A percentile compares a stretch with the other conserved stretches of the same genome.
These are phyloP conservation scores for Yarrowia sp. DNA, from an alignment of 805 yeast genomes.

Conservation along the genomic window DNA sequence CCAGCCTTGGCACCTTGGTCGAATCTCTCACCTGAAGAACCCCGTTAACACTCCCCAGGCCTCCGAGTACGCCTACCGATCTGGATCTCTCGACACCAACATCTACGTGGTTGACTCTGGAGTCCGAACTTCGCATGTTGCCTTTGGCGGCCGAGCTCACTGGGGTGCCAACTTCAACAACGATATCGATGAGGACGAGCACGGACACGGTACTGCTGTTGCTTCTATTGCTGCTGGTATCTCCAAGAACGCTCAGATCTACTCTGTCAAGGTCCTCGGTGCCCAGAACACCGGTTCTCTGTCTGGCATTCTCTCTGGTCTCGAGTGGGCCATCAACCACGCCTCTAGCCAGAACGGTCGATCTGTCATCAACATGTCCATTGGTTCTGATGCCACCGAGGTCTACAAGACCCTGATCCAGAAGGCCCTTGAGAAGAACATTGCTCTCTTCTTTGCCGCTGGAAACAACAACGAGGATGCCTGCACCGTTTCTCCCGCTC, in stretches of 20 bases:
- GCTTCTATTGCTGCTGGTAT: conserved; percentile 80
- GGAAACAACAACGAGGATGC: conserved; percentile 80
- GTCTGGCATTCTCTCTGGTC: conserved; percentile 61
- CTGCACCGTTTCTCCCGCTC: conserved; percentile 81
- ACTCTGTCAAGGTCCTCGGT: conserved; percentile 59
- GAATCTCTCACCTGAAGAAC: conserved; percentile 59
- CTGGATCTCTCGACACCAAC: conserved; percentile 80
- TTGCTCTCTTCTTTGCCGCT: conserved; percentile 28
- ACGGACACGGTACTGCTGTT: conserved; percentile 95
- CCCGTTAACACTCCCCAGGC: conserved; percentile 28
- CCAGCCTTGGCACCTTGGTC: conserved; percentile 74
- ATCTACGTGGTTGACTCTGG: conserved; percentile 91
- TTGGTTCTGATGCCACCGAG: conserved; percentile 1
- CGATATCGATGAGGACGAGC: conserved; percentile 74
- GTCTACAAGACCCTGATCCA: background rate
- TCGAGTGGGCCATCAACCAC: conserved; percentile 54
- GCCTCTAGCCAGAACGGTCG: background rate
- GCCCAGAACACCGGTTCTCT: conserved; percentile 57
- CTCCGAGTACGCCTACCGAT: conserved; percentile 71
- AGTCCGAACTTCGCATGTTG: conserved; percentile 68
- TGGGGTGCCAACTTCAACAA: conserved; percentile 84
- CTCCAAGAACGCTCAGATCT: conserved; percentile 56
- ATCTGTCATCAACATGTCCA: conserved; percentile 13
- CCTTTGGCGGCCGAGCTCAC: conserved; percentile 76
- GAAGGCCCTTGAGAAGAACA: background rate